Base-by-base conservation (phyloP, 305 asterid species). In the Coffea humblotiana region DNA sequence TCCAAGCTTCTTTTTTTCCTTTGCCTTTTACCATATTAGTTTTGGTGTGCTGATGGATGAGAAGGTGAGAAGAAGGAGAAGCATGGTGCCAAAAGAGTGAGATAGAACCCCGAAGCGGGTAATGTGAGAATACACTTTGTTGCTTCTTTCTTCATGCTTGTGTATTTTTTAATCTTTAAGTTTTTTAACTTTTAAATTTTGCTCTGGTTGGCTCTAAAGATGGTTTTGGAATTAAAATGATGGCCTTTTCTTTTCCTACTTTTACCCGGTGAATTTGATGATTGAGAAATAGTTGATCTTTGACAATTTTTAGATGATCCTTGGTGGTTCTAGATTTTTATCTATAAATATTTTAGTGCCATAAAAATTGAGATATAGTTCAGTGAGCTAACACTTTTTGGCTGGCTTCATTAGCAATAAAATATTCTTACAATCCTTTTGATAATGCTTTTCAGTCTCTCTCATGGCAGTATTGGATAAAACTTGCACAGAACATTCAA, bases 31-130 rank as follows among this genome's bases (percentile, higher is more conserved):
- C 27, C 9, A 25, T 15, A 12, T 58, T 64, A 21, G 64, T 48
- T 27, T 8, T 15, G 56, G 9, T 75, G 5, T 54, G 61, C 27
- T 21, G 63, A 70, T 79, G 52, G 66, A 71, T 78, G 32, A 63
- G 79, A 79, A 90, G 95, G 87, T 79, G 89, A 54, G 69, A 86
- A 69, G 82, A 83, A 71, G 81, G 84, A 47, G 82, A 84, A 60
- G 65, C 87, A 40, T 52, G 80, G 76, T 52, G 75, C 32, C 48
- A 93, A 90, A 89, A 89, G 84, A 86, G 81, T 89, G 79, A 83
- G 79, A 61, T 93, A 93, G 98, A 88, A 82, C 71, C 87, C 82
- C 52, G 89, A 83, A 18, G 43, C 85, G 82, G 92, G 97, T 91
- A 23, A 58, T 40, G 66, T 21, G 12, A n/a, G 75, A 40, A 37